A percentile compares a stretch with the other conserved stretches of the same genome.
Evolutionary conservation across 306 rosid genomes (phyloP).

Genomic region (Dalbergia cochinchinensis): DNA sequence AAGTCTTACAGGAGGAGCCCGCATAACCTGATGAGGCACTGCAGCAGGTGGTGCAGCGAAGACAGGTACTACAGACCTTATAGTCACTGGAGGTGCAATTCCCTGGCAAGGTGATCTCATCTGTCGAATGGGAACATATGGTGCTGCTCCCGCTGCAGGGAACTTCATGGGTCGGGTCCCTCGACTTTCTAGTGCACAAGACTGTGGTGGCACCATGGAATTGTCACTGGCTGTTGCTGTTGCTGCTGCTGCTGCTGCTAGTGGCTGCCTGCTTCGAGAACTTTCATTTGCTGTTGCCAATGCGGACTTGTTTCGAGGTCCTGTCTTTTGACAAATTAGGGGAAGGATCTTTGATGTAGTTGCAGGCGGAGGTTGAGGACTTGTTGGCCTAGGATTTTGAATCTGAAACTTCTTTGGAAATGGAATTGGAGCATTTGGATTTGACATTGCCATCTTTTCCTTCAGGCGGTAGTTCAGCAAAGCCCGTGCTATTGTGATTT

Average conservation of each 20-base stretch:
- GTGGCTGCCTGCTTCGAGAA: conserved; percentile 56
- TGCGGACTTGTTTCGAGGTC: conserved; percentile 59
- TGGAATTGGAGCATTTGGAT: conserved; percentile 72
- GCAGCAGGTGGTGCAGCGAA: conserved; percentile 79
- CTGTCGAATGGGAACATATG: conserved; percentile 85
- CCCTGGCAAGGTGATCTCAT: conserved; percentile 79
- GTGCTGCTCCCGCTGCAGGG: conserved; percentile 80
- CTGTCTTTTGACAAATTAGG: conserved; percentile 75
- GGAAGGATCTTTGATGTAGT: conserved; percentile 94
- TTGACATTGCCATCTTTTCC: conserved; percentile 79
- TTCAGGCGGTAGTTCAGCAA: conserved; percentile 74
- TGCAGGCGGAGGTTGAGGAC: conserved; percentile 70
- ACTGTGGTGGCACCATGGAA: conserved; percentile 49
- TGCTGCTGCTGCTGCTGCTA: conserved; percentile 45
- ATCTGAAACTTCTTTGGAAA: conserved; percentile 76
- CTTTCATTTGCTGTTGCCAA: conserved; percentile 54
- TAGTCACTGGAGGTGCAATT: conserved; percentile 84
- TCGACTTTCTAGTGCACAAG: conserved; percentile 60
- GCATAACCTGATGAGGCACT: conserved; percentile 56
- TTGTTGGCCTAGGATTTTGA: conserved; percentile 78
- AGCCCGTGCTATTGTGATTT: conserved; percentile 92
- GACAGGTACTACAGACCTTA: conserved; percentile 77
- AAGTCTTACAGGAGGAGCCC: conserved; percentile 61
- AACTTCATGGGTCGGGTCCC: conserved; percentile 66
- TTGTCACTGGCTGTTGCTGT: conserved; percentile 53